Evolutionary conservation across 176 grass and related monocot species (phyloP).

Genomic region (Avena atlantica): DNA sequence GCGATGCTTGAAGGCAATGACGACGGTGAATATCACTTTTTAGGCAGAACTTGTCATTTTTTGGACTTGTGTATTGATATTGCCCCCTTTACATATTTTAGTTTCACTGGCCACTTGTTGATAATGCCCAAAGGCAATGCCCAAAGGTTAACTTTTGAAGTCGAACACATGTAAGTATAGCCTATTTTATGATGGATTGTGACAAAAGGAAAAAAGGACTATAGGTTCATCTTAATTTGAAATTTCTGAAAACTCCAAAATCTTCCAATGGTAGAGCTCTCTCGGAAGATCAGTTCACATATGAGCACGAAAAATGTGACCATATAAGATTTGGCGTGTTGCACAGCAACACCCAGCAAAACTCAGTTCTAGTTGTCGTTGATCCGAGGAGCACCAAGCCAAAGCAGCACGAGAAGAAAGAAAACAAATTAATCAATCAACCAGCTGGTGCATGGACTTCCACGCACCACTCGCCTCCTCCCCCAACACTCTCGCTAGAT

Average conservation of each 20-base stretch:
- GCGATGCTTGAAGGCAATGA: too few relatives aligned
- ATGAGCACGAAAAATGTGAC: background rate
- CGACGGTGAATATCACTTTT: too few relatives aligned
- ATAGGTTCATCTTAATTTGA: background rate
- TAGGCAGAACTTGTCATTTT: too few relatives aligned
- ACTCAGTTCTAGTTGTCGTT: constrained; percentile 39
- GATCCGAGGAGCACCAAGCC: background rate
- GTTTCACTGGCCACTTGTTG: too few relatives aligned
- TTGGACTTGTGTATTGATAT: too few relatives aligned
- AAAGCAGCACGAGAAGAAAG: background rate
- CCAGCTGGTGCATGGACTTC: constrained; percentile 21
- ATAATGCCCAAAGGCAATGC: too few relatives aligned
- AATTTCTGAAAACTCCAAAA: background rate
- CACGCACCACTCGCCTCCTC: background rate
- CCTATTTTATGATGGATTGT: background rate
- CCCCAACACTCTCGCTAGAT: background rate
- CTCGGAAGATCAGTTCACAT: background rate
- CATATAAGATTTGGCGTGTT: background rate
- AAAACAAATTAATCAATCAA: constrained; percentile 33
- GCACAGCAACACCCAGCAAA: constrained; percentile 8
- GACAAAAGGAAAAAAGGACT: background rate
- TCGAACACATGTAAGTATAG: background rate
- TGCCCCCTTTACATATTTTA: too few relatives aligned
- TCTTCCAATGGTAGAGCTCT: background rate
- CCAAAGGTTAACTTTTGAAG: too few relatives aligned